Conservation (phyloP, 306 rosid species). For the Pterocarpus macrocarpus region DNA sequence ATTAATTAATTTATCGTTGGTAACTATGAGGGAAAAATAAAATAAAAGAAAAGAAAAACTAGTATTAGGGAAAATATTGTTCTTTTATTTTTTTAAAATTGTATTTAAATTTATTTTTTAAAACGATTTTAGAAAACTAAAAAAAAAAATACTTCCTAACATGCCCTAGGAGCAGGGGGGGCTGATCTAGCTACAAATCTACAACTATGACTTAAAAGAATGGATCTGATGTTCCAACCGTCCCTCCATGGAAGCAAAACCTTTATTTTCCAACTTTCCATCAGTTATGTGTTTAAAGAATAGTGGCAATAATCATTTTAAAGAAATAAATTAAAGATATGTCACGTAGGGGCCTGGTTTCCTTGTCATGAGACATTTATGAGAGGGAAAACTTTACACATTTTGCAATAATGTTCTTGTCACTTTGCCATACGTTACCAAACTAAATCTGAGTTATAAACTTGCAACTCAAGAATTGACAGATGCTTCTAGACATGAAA, state of each 20-base stretch:
- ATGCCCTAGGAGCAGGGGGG: neutral
- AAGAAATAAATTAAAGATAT: constrained; percentile 8
- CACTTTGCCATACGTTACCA: neutral
- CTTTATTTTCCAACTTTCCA: neutral
- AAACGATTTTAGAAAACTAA: no score
- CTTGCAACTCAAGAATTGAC: neutral
- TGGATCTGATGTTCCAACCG: neutral
- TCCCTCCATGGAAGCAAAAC: neutral
- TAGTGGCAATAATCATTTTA: neutral
- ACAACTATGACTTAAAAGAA: neutral
- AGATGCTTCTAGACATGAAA: neutral
- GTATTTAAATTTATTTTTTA: no score
- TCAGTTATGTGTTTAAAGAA: neutral
- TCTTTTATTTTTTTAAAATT: no score
- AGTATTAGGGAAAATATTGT: no score
- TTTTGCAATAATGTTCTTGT: neutral
- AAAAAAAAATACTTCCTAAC: no score
- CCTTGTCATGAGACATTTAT: constrained; percentile 19
- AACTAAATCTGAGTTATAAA: neutral
- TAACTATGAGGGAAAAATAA: no score
- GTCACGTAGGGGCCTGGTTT: constrained; percentile 8
- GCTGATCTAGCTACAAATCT: neutral
- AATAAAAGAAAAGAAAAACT: no score
- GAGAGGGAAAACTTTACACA: neutral
- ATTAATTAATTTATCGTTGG: neutral